Evolutionary conservation across 2,329 filamentous ascomycete species (phyloP), one percentile per base, ranked within the genome.

Genomic region (Microsporum audouinii): DNA sequence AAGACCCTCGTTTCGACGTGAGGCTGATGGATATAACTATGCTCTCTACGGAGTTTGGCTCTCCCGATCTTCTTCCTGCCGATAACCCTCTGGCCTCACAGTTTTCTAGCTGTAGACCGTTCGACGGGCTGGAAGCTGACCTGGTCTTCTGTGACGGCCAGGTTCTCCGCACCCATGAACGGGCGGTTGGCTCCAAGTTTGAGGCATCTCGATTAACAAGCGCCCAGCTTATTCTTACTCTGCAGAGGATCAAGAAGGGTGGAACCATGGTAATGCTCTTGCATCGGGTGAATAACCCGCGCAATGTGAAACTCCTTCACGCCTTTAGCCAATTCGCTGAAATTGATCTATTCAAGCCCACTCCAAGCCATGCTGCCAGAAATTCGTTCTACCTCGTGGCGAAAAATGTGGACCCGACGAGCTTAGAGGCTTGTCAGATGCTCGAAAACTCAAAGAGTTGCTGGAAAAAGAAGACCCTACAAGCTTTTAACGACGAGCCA

Each of bases 181-280:
- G 70, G 0, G 64, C 71, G 0, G 39, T 63, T 2, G 76, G 75
- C 65, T 69, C 74, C 12, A 36, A 29, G 0, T 60, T 63, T 2
- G 77, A 82, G 64, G 68, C 73, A 3, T 63, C 59, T 3, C 69
- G 79, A 1, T 67, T 81, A 12, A 67, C 63, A 0, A 62, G 66
- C 10, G 66, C 70, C 0, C 77, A 82, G 63, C 71, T 80, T 0
- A 73, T 75, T 4, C 65, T 83, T 0, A 77, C 75, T 0, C 72
- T 83, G 0, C 68, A 79, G 55, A 76, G 78, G 58, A 68, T 67
- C 2, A 66, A 70, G 0, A 10, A 57, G 8, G 80, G 79, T 0
- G 81, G 81, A 0, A 80, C 76, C 0, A 76, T 84, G 70, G 64
- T 84, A 1, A 65, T 80, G 0, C 73, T 83, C 0, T 66, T 84